phyloP scores from a whole-genome alignment of 176 grass and related monocot species.

The Carex parvula region DNA sequence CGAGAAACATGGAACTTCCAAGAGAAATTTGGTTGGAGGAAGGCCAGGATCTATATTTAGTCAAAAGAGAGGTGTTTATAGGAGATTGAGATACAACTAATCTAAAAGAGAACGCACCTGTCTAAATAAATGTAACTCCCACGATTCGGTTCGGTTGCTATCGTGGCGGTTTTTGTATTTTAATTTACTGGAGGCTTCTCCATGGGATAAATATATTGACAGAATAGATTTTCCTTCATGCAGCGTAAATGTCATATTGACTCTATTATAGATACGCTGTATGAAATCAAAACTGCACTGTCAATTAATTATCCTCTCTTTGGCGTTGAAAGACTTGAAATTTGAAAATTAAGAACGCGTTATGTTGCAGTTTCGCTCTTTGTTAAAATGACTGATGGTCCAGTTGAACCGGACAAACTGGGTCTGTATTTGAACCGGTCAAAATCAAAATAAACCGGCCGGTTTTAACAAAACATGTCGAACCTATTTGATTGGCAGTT shows the following conservation, averaged over 20 bases:
- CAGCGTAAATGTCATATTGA: too few relatives aligned
- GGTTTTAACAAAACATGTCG: neutral
- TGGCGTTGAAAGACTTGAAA: too few relatives aligned
- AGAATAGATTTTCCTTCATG: too few relatives aligned
- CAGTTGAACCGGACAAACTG: neutral
- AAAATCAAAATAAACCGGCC: neutral
- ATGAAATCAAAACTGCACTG: too few relatives aligned
- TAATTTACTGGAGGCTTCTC: too few relatives aligned
- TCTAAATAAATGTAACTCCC: slow-evolving; percentile 3
- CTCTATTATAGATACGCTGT: too few relatives aligned
- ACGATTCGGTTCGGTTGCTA: neutral
- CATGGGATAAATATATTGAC: too few relatives aligned
- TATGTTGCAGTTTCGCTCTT: neutral
- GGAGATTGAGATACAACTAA: neutral
- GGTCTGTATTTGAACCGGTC: neutral
- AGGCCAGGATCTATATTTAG: slow-evolving; percentile 12
- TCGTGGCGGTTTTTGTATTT: neutral
- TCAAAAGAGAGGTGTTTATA: neutral
- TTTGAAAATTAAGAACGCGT: neutral
- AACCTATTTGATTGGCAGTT: neutral
- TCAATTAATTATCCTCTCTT: too few relatives aligned
- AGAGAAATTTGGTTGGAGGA: slow-evolving; percentile 19
- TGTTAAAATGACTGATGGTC: neutral
- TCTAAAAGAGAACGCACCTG: slow-evolving; percentile 16
- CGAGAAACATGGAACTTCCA: neutral